Evolutionary conservation across 2,329 filamentous ascomycete species (phyloP), one percentile per base, ranked within the genome.

Genomic region (Microsporum canis): DNA sequence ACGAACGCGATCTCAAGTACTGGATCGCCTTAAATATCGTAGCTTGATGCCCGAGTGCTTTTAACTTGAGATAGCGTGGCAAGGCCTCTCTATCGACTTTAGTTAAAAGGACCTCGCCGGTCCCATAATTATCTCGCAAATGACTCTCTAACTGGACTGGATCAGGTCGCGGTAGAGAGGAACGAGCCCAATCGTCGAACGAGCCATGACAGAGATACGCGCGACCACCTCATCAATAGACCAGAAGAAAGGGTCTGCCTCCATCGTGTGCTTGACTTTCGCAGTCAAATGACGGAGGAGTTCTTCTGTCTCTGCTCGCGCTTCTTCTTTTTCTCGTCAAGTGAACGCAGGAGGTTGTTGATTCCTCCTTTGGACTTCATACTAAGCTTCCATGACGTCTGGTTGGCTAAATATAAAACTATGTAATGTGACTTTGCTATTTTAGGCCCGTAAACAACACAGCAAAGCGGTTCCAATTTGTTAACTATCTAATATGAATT

Each of bases 171-270:
- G 67, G 66, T 8, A 66, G 62, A n/a, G 66, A 63, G 14, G 68
- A 71, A 23, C 66, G 65, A 7, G 71, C 68, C 73, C 75, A 77
- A 59, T 71, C 68, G 7, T 82, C 79, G 56, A 77, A 76, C 2
- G 77, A 69, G 1, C 76, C 68, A 27, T 80, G 77, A 69, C 86
- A 89, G 2, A 95, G 77, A 68, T 86, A 84, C 14, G 78, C 17
- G 17, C 71, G 7, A 88, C 80, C 8, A 95, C 83, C 39, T 84
- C 79, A 41, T 87, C 83, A 34, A 85, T 78, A 41, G 81, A 80
- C 90, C 90, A 95, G 60, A 80, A 69, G 71, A 85, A 87, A n/a
- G 90, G 89, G 73, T 95, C 89, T 61, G 36, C n/a, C 10, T 41
- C 36, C 55, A 57, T 57, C 34, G 36, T 31, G 45, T 29, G 23